Evolutionary conservation across 2,329 filamentous ascomycete species (phyloP).

Genomic region (Epichloe elymi): DNA sequence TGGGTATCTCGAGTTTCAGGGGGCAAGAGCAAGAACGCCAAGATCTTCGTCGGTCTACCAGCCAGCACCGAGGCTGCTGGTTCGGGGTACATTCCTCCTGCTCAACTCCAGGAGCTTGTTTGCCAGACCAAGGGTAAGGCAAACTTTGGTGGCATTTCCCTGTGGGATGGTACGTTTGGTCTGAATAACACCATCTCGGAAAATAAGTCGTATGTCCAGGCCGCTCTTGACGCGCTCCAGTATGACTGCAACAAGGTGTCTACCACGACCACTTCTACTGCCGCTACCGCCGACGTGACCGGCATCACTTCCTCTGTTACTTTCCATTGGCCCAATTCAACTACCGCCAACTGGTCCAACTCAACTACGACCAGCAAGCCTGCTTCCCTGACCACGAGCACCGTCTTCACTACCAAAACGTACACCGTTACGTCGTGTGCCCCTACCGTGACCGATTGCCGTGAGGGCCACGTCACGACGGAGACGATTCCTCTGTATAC

Average conservation of each 20-base stretch:
- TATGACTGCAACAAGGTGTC: conserved; percentile 22
- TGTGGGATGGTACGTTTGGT: conserved; percentile 30
- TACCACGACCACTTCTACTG: conserved; percentile 4
- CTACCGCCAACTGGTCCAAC: conserved; percentile 5
- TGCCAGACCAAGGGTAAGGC: conserved; percentile 22
- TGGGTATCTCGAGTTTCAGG: conserved; percentile 26
- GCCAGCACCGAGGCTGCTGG: conserved; percentile 16
- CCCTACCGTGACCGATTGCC: conserved; percentile 37
- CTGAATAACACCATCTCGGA: conserved; percentile 18
- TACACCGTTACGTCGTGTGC: conserved; percentile 42
- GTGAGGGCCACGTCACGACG: conserved; percentile 19
- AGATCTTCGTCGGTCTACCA: conserved; percentile 33
- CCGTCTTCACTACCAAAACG: conserved; percentile 39
- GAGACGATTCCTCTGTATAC: conserved; percentile 21
- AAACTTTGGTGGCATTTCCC: conserved; percentile 33
- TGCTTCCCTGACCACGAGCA: conserved; percentile 11
- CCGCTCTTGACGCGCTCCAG: conserved; percentile 23
- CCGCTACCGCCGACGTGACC: too few species aligned
- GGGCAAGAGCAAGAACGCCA: conserved; percentile 24
- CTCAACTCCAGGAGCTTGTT: conserved; percentile 23
- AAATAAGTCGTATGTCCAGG: conserved; percentile 24
- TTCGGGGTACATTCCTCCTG: conserved; percentile 22
- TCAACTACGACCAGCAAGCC: conserved; percentile 3
- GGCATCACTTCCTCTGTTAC: too few species aligned
- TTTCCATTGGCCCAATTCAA: too few species aligned